These are phyloP conservation scores for Nothophoma quercina DNA, from an alignment of 2,329 filamentous ascomycete species.

Conservation along the genomic window DNA sequence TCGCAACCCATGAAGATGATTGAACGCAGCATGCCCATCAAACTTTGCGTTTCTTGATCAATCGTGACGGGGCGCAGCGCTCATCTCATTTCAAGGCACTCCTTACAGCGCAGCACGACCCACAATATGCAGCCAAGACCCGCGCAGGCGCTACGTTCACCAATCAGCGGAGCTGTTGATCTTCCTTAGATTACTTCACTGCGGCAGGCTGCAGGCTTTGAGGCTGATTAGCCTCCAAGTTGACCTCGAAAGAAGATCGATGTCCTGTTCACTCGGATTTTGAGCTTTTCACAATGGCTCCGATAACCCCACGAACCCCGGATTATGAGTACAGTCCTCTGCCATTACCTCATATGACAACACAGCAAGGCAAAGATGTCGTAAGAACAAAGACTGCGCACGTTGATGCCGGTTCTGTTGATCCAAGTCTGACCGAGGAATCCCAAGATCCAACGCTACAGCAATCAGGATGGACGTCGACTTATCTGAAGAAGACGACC, in stretches of 20 bases:
- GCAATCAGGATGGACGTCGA: constrained; percentile 1
- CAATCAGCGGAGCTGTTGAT: not conserved
- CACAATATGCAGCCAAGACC: not conserved
- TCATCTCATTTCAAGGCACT: not conserved
- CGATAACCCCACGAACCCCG: not conserved
- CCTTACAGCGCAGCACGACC: constrained; percentile 1
- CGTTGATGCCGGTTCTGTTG: not conserved
- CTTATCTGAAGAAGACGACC: constrained; percentile 1
- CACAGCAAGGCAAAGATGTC: not conserved
- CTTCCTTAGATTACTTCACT: not conserved
- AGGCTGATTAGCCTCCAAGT: not conserved
- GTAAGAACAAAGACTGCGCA: not conserved
- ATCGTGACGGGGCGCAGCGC: no score
- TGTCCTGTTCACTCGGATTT: not conserved
- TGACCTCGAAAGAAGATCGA: not conserved
- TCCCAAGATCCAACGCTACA: not conserved
- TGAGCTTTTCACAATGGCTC: not conserved
- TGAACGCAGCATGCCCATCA: no score
- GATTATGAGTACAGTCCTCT: not conserved
- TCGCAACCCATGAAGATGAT: no score
- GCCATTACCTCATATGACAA: not conserved
- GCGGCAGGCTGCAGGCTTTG: not conserved
- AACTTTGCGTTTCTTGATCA: no score
- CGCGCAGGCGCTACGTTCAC: constrained; percentile 1
- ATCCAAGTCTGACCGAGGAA: not conserved